A percentile compares a stretch with the other conserved stretches of the same genome.
Evolutionary conservation across 2,329 filamentous ascomycete species (phyloP).

Genomic region (Exophiala bonariae): DNA sequence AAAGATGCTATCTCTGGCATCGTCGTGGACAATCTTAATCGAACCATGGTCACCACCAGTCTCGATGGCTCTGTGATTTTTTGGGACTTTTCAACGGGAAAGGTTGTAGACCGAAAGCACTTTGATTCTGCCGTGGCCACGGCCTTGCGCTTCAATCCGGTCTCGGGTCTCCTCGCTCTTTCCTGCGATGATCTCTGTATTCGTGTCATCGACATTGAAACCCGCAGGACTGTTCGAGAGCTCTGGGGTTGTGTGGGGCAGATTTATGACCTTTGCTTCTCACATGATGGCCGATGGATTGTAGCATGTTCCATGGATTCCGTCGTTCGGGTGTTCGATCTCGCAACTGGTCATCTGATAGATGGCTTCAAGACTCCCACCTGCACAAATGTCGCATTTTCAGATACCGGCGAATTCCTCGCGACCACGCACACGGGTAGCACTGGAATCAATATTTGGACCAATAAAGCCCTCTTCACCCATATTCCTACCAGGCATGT

Average conservation of each 20-base stretch:
- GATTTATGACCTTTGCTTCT: slow-evolving; percentile 85
- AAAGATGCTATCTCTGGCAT: slow-evolving; percentile 81
- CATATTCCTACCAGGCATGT: slow-evolving; percentile 86
- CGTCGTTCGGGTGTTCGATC: slow-evolving; percentile 84
- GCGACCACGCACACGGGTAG: slow-evolving; percentile 81
- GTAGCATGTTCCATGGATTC: slow-evolving; percentile 81
- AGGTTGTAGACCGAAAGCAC: slow-evolving; percentile 75
- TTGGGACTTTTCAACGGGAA: slow-evolving; percentile 89
- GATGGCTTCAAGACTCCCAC: slow-evolving; percentile 82
- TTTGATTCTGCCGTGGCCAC: slow-evolving; percentile 80
- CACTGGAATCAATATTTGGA: slow-evolving; percentile 93
- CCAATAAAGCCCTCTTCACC: slow-evolving; percentile 86
- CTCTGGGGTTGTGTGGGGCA: slow-evolving; percentile 76
- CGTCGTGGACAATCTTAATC: slow-evolving; percentile 85
- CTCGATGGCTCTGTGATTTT: slow-evolving; percentile 94
- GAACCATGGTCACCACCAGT: slow-evolving; percentile 79
- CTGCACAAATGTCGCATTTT: slow-evolving; percentile 85
- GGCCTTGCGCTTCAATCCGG: slow-evolving; percentile 75
- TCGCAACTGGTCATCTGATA: slow-evolving; percentile 92
- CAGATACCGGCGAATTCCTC: slow-evolving; percentile 87
- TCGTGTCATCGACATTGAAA: slow-evolving; percentile 85
- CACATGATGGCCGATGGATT: slow-evolving; percentile 90
- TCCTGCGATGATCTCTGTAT: slow-evolving; percentile 87
- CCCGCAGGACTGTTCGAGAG: slow-evolving; percentile 86
- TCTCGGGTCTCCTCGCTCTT: slow-evolving; percentile 82